phyloP scores from a whole-genome alignment of 225 moss, liverwort and hornwort species.

The Pseudisothecium myosuroides region DNA sequence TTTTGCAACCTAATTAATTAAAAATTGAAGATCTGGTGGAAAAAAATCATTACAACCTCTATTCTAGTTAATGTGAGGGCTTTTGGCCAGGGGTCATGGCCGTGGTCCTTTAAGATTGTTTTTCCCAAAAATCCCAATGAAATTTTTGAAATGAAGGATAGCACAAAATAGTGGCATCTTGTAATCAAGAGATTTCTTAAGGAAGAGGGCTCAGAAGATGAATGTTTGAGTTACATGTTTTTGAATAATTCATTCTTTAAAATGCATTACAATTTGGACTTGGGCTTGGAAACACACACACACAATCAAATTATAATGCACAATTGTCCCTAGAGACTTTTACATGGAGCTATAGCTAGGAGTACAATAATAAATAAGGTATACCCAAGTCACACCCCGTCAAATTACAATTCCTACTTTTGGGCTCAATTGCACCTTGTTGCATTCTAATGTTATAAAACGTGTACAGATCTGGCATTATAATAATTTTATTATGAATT shows the following conservation, averaged over 20 bases:
- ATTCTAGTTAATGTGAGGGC: too few relatives aligned
- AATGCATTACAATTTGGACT: background rate
- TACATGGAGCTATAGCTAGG: background rate
- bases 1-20: too few relatives aligned
- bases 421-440: background rate
- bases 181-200: background rate
- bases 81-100: too few relatives aligned
- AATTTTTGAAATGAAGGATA: background rate
- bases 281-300: background rate
- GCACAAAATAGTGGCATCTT: background rate
- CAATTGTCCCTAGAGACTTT: background rate
- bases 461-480: background rate
- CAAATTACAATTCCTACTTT: background rate
- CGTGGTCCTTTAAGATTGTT: too few relatives aligned
- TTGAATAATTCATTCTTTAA: too few relatives aligned
- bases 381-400: accelerated
- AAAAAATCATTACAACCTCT: too few relatives aligned
- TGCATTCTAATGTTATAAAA: background rate
- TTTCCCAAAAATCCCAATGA: too few relatives aligned
- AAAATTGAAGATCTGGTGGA: too few relatives aligned
- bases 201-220: background rate
- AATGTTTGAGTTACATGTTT: background rate
- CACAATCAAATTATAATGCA: background rate
- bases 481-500: background rate
- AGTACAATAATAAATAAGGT: background rate